These are phyloP conservation scores for Neofusicoccum ribis DNA, from an alignment of 2,329 filamentous ascomycete species.

Conservation along the genomic window DNA sequence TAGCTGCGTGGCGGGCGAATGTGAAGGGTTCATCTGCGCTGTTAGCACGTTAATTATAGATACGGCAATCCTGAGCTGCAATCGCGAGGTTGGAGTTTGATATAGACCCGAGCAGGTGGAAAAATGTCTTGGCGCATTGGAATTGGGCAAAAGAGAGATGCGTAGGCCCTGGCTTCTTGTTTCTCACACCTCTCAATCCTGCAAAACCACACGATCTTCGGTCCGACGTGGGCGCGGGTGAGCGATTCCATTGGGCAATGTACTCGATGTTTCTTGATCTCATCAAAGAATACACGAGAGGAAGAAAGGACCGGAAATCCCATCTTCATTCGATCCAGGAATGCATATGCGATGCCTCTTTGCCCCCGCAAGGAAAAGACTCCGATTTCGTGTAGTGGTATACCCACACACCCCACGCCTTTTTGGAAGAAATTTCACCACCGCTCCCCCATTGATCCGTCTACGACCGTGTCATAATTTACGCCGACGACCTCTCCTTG, in stretches of 20 bases:
- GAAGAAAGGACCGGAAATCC: slow-evolving; percentile 1
- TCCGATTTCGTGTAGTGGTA: slow-evolving; percentile 17
- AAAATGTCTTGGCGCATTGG: background rate
- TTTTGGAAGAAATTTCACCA: slow-evolving; percentile 18
- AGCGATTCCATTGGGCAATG: slow-evolving; percentile 20
- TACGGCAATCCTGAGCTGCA: no score
- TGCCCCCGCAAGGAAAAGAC: slow-evolving; percentile 17
- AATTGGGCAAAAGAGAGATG: background rate
- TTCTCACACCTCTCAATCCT: background rate
- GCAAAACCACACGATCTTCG: background rate
- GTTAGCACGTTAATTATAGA: no score
- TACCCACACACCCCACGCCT: slow-evolving; percentile 15
- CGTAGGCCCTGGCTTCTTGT: background rate
- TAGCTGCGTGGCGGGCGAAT: no score
- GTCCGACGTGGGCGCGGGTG: background rate
- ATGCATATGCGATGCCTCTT: slow-evolving; percentile 12
- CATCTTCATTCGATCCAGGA: slow-evolving; percentile 14
- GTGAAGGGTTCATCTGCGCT: no score
- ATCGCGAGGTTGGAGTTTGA: no score
- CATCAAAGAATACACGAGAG: slow-evolving; percentile 15
- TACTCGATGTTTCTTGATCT: slow-evolving; percentile 18
- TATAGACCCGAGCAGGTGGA: no score
- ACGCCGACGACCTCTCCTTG: slow-evolving; percentile 24
- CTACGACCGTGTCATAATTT: slow-evolving; percentile 19
- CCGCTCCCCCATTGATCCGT: slow-evolving; percentile 3